A percentile compares a stretch with the other conserved stretches of the same genome.
These are phyloP conservation scores for Blepharisma undulans DNA, from an alignment of 169 alveolate genomes.

Conservation along the genomic window DNA sequence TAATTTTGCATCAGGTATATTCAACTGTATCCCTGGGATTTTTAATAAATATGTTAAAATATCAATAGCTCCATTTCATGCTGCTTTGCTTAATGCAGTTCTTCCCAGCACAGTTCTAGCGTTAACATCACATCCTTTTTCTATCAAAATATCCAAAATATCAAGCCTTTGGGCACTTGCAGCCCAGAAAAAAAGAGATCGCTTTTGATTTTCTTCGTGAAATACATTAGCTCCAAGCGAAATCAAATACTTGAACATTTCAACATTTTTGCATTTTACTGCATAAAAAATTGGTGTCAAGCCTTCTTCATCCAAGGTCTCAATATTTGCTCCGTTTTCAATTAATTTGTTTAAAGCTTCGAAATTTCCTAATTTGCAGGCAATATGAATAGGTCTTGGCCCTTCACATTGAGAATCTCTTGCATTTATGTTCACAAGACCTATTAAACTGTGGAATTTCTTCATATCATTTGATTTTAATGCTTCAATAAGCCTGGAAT, in stretches of 20 bases:
- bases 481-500: not conserved
- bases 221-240: constrained; percentile 53
- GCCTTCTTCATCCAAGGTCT: constrained; percentile 44
- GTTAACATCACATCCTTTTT: constrained; percentile 61
- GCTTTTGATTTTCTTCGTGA: constrained; percentile 58
- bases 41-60: constrained; percentile 52
- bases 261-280: constrained; percentile 13
- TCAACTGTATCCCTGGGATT: constrained; percentile 36
- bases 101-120: constrained; percentile 64
- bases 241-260: constrained; percentile 43
- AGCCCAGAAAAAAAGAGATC: constrained; percentile 78
- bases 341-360: constrained; percentile 44
- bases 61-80: constrained; percentile 71
- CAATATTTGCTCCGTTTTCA: constrained; percentile 42
- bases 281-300: constrained; percentile 61
- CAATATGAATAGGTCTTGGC: constrained; percentile 57
- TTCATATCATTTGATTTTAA: not conserved
- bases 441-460: constrained; percentile 30
- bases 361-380: constrained; percentile 39
- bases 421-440: constrained; percentile 10
- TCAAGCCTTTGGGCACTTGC: constrained; percentile 64
- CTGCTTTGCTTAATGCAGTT: constrained; percentile 71
- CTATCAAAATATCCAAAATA: constrained; percentile 53
- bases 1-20: constrained; percentile 53
- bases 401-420: constrained; percentile 24